phyloP scores from a whole-genome alignment of 148 eudicot genomes.

The Pouteria glomerata region DNA sequence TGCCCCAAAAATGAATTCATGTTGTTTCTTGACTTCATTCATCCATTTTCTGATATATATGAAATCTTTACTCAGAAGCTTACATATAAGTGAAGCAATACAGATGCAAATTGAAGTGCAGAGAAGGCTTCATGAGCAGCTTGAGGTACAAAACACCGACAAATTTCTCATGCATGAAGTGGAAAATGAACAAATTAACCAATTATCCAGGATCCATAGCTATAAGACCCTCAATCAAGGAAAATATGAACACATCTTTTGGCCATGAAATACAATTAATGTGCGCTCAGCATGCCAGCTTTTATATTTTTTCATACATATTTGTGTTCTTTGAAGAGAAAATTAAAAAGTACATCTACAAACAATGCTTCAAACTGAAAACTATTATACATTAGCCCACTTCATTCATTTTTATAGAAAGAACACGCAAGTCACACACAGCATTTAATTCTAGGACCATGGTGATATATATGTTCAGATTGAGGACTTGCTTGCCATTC shows the following conservation, averaged over 20 bases:
- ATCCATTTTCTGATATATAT: neutral
- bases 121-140: slow-evolving; percentile 86
- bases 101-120: slow-evolving; percentile 95
- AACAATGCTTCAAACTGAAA: neutral
- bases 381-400: neutral
- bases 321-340: neutral
- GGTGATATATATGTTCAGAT: too few relatives aligned
- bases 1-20: neutral
- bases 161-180: neutral
- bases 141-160: slow-evolving; percentile 57
- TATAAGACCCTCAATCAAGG: neutral
- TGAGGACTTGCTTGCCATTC: too few relatives aligned
- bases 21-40: neutral
- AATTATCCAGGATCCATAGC: neutral
- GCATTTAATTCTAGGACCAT: neutral
- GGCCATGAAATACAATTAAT: neutral
- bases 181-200: neutral
- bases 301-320: neutral
- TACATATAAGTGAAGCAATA: slow-evolving; percentile 78
- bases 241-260: neutral
- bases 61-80: slow-evolving; percentile 43
- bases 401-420: neutral
- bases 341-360: neutral
- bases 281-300: neutral
- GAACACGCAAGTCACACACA: neutral